Evolutionary conservation across 305 asterid genomes (phyloP).

Genomic region (Petunia hybrid): DNA sequence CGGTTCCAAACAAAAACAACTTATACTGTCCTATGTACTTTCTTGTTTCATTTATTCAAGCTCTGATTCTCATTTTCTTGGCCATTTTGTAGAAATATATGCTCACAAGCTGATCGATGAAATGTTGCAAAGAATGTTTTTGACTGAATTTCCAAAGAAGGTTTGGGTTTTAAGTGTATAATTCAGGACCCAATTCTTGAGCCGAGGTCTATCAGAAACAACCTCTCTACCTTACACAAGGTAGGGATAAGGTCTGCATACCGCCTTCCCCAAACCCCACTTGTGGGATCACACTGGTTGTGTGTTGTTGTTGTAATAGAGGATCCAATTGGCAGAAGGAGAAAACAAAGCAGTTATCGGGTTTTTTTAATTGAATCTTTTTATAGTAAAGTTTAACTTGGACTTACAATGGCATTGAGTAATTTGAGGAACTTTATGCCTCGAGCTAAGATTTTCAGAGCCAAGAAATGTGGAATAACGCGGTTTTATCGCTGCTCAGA

Average conservation of each 20-base stretch:
- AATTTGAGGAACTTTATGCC: slow-evolving; percentile 36
- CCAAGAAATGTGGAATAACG: slow-evolving; percentile 32
- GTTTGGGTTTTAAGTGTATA: not conserved
- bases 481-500: slow-evolving; percentile 38
- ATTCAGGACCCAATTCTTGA: not conserved
- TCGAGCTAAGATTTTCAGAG: slow-evolving; percentile 37
- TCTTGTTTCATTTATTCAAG: not conserved
- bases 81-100: not conserved
- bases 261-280: no score
- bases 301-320: not conserved
- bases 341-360: not conserved
- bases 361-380: not conserved
- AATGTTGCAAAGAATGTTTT: slow-evolving; percentile 39
- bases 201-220: no score
- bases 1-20: not conserved
- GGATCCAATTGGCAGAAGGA: not conserved
- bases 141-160: not conserved
- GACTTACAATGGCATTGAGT: slow-evolving; percentile 48
- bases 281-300: not conserved
- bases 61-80: not conserved
- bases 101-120: slow-evolving; percentile 49
- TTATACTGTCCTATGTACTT: not conserved
- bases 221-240: no score
- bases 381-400: not conserved
- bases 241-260: no score